A percentile compares a stretch with the other conserved stretches of the same genome.
Evolutionary conservation across 2,329 filamentous ascomycete genomes (phyloP).

Genomic region (Exophiala mesophila): DNA sequence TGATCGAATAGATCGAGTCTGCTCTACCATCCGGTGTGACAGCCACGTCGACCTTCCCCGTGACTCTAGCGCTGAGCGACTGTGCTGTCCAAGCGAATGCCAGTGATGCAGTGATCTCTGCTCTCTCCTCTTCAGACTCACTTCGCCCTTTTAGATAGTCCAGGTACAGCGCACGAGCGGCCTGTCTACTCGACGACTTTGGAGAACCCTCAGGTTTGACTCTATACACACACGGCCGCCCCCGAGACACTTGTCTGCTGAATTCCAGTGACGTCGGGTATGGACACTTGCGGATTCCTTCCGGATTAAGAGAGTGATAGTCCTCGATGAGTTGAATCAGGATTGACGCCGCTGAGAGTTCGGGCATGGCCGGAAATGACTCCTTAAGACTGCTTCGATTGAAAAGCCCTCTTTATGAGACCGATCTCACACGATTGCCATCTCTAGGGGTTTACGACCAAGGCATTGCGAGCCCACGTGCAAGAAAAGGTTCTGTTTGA

Average conservation of each 20-base stretch:
- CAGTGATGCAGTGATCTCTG: constrained; percentile 7
- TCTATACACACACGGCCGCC: constrained; percentile 20
- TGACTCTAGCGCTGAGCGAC: constrained; percentile 13
- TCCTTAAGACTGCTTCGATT: too few species aligned
- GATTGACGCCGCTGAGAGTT: not conserved
- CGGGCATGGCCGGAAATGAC: not conserved
- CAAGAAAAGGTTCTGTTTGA: too few species aligned
- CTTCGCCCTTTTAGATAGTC: not conserved
- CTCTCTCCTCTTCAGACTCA: constrained; percentile 2
- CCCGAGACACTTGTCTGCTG: constrained; percentile 23
- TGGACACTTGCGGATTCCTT: constrained; percentile 10
- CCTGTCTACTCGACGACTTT: not conserved
- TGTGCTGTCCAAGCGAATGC: constrained; percentile 23
- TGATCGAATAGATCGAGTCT: constrained; percentile 20
- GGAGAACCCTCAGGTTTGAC: constrained; percentile 6
- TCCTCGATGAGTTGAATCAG: constrained; percentile 21
- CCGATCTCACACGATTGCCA: too few species aligned
- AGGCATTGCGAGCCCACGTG: too few species aligned
- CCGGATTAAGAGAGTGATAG: constrained; percentile 25
- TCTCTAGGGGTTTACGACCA: too few species aligned
- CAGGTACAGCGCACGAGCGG: not conserved
- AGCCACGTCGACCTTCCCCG: constrained; percentile 23
- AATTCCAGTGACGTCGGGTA: constrained; percentile 23
- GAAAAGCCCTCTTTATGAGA: too few species aligned
- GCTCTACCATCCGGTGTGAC: constrained; percentile 25